A percentile compares a stretch with the other conserved stretches of the same genome.
Conservation (phyloP, 2,329 filamentous ascomycete genomes). For the Colletotrichum truncatum region DNA sequence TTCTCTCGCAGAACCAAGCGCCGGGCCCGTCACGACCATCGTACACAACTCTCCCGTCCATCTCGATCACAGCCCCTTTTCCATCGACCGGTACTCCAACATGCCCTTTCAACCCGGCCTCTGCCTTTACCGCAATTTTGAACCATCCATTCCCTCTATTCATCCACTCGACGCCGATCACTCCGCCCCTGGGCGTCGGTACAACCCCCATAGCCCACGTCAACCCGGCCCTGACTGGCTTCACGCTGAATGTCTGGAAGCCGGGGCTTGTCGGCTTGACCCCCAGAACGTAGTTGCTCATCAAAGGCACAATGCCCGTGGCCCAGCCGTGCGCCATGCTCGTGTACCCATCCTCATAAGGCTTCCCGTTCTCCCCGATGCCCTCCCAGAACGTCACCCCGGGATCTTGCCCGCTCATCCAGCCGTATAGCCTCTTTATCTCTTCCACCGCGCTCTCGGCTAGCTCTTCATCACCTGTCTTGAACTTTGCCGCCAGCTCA, state of each 20-base stretch:
- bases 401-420: constrained; percentile 58
- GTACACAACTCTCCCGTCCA: constrained; percentile 33
- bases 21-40: neutral
- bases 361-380: constrained; percentile 50
- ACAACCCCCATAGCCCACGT: constrained; percentile 54
- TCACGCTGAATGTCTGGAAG: constrained; percentile 51
- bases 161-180: constrained; percentile 50
- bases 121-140: constrained; percentile 40
- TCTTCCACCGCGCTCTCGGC: constrained; percentile 52
- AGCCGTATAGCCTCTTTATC: constrained; percentile 56
- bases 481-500: constrained; percentile 59
- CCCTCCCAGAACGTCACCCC: constrained; percentile 61
- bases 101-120: constrained; percentile 39
- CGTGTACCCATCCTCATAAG: constrained; percentile 57
- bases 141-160: constrained; percentile 31
- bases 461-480: constrained; percentile 33
- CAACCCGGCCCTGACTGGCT: constrained; percentile 46
- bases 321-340: constrained; percentile 62
- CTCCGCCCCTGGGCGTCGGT: constrained; percentile 47
- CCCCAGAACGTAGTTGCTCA: constrained; percentile 57
- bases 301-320: constrained; percentile 57
- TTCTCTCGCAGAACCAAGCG: neutral
- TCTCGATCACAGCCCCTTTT: constrained; percentile 17
- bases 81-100: constrained; percentile 36
- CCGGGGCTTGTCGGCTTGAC: constrained; percentile 54